Evolutionary conservation across 2,329 filamentous ascomycete species (phyloP).

Genomic region (Microcyclospora pomicola): DNA sequence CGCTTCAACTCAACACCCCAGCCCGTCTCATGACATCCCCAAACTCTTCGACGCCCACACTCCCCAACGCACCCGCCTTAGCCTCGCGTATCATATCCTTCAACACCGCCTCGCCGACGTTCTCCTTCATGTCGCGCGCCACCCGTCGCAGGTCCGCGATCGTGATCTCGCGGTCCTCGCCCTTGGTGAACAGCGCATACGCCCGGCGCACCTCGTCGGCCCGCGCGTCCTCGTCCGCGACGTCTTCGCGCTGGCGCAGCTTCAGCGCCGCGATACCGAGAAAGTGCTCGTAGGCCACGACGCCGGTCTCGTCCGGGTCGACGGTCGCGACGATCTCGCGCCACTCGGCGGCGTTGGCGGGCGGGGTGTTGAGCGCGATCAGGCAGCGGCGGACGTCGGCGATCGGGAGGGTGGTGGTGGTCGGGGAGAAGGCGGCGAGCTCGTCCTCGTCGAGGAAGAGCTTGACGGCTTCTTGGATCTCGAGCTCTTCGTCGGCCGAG

Average conservation of each 20-base stretch:
- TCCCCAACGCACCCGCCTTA: constrained; percentile 63
- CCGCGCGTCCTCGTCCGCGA: constrained; percentile 27
- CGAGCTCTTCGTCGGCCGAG: constrained; percentile 66
- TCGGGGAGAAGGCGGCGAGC: constrained; percentile 16
- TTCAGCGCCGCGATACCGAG: constrained; percentile 80
- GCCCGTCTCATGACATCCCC: constrained; percentile 73
- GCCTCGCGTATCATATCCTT: constrained; percentile 93
- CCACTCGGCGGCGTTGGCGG: constrained; percentile 50
- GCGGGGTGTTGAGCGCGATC: constrained; percentile 63
- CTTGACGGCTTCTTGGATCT: constrained; percentile 80
- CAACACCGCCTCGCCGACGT: constrained; percentile 67
- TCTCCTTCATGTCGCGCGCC: constrained; percentile 70
- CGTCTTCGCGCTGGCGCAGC: constrained; percentile 45
- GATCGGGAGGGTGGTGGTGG: too few species aligned
- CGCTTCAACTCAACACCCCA: constrained; percentile 58
- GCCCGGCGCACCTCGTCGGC: constrained; percentile 67
- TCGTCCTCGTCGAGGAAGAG: constrained; percentile 46
- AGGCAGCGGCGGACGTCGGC: constrained; percentile 35
- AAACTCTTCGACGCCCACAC: constrained; percentile 69
- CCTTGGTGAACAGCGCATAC: constrained; percentile 63
- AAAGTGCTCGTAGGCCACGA: constrained; percentile 67
- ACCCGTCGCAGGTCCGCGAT: constrained; percentile 64
- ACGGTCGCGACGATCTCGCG: constrained; percentile 64
- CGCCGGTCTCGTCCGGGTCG: constrained; percentile 69
- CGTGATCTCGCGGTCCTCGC: constrained; percentile 53